A percentile compares a stretch with the other conserved stretches of the same genome.
Evolutionary conservation across 208 protist genomes (phyloP).

Genomic region (Leishmania aethiopica): DNA sequence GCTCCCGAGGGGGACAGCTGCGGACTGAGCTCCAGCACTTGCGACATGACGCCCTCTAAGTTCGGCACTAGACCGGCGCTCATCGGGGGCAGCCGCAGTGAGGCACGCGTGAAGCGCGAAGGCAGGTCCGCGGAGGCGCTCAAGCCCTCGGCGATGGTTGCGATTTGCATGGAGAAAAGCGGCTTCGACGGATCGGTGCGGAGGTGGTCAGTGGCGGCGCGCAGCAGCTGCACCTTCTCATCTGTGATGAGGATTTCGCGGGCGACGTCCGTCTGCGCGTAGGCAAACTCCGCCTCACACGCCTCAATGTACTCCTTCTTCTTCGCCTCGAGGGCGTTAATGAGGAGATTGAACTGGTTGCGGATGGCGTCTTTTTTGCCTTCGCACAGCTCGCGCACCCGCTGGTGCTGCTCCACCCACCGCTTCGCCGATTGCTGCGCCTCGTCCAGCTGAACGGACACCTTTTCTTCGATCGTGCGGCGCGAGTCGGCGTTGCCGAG

Average conservation of each 20-base stretch:
- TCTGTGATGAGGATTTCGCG: constrained; percentile 75
- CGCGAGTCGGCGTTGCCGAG: constrained; percentile 65
- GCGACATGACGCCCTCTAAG: constrained; percentile 69
- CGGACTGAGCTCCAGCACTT: constrained; percentile 48
- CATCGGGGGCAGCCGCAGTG: constrained; percentile 47
- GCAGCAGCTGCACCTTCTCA: constrained; percentile 77
- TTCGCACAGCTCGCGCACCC: constrained; percentile 60
- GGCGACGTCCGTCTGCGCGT: constrained; percentile 64
- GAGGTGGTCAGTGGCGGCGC: constrained; percentile 72
- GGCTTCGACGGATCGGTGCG: constrained; percentile 50
- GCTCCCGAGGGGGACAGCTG: constrained; percentile 1
- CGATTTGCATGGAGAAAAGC: constrained; percentile 87
- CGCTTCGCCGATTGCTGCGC: constrained; percentile 47
- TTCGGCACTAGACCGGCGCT: constrained; percentile 62
- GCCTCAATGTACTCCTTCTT: constrained; percentile 71
- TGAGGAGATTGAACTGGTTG: constrained; percentile 81
- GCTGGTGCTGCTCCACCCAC: constrained; percentile 83
- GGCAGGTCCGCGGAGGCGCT: constrained; percentile 49
- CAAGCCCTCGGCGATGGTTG: constrained; percentile 78
- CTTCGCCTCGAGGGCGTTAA: constrained; percentile 74
- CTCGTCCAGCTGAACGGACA: constrained; percentile 63
- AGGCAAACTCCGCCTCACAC: constrained; percentile 74
- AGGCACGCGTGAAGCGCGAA: constrained; percentile 47
- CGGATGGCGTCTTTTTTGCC: constrained; percentile 70
- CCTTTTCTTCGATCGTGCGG: constrained; percentile 52